Evolutionary conservation across 352 stramenopile genomes (phyloP).

Genomic region (Globisporangium radiosum): DNA sequence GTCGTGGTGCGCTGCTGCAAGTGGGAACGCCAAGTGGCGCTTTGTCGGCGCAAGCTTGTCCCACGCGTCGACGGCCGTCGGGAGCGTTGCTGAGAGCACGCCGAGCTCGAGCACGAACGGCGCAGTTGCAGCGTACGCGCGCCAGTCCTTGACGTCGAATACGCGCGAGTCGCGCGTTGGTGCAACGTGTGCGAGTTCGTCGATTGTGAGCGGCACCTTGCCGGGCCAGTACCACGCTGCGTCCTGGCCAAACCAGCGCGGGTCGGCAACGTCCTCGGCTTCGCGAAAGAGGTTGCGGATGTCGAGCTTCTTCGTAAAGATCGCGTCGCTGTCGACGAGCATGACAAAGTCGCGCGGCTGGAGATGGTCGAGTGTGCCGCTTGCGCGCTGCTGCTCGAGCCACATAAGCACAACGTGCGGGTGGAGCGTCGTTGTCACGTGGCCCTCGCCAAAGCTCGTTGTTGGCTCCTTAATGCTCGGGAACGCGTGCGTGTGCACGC

Average conservation of each 20-base stretch:
- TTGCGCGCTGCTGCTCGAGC: constrained; percentile 28
- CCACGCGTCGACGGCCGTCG: constrained; percentile 42
- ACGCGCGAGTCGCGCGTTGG: constrained; percentile 30
- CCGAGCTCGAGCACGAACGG: constrained; percentile 64
- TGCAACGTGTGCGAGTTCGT: constrained; percentile 30
- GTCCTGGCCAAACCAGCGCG: constrained; percentile 61
- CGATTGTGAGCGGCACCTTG: constrained; percentile 27
- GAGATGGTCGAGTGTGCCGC: constrained; percentile 29
- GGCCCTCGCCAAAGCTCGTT: constrained; percentile 47
- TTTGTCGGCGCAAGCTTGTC: constrained; percentile 39
- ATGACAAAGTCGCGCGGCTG: constrained; percentile 63
- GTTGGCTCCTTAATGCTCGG: constrained; percentile 20
- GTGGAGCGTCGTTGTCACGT: constrained; percentile 61
- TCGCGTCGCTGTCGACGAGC: constrained; percentile 71
- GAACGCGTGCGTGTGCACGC: constrained; percentile 43
- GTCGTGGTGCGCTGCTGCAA: constrained; percentile 59
- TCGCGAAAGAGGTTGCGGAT: constrained; percentile 64
- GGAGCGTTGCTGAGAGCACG: constrained; percentile 42
- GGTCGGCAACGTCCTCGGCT: constrained; percentile 47
- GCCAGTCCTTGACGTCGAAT: constrained; percentile 53
- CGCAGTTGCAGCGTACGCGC: constrained; percentile 58
- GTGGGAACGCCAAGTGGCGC: constrained; percentile 55
- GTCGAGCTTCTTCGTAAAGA: constrained; percentile 78
- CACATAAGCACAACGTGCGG: constrained; percentile 45
- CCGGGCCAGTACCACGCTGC: constrained; percentile 76